A percentile compares a stretch with the other conserved stretches of the same genome.
Evolutionary conservation across 2,329 filamentous ascomycete genomes (phyloP).

Genomic region (Arthrinium phaeospermum): DNA sequence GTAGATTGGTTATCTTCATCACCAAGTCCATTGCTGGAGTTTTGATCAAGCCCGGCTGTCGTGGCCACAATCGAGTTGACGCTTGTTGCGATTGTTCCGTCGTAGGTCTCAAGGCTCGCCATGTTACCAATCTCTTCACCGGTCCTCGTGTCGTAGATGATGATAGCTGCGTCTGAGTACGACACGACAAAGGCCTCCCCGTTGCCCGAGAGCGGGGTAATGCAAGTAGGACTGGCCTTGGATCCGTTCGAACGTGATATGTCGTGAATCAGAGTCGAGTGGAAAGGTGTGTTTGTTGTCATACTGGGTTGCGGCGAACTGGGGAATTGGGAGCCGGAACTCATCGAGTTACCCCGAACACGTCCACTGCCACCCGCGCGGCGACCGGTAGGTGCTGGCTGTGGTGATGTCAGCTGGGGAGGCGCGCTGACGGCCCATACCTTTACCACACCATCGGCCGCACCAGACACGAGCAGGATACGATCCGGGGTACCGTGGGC

Average conservation of each 20-base stretch:
- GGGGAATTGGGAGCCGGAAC: constrained; percentile 89
- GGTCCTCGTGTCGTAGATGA: constrained; percentile 90
- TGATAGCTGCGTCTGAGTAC: constrained; percentile 86
- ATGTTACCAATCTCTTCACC: constrained; percentile 92
- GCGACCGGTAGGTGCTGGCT: constrained; percentile 66
- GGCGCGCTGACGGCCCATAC: constrained; percentile 95
- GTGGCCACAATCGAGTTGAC: constrained; percentile 93
- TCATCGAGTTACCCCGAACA: constrained; percentile 89
- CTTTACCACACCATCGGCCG: constrained; percentile 88
- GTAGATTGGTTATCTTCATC: constrained; percentile 70
- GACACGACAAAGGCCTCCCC: constrained; percentile 93
- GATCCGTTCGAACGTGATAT: constrained; percentile 72
- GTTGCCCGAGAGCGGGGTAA: constrained; percentile 81
- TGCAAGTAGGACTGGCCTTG: constrained; percentile 83
- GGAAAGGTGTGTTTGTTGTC: constrained; percentile 84
- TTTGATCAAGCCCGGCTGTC: constrained; percentile 79
- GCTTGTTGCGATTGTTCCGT: constrained; percentile 77
- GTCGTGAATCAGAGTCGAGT: constrained; percentile 85
- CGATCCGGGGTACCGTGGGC: constrained; percentile 82
- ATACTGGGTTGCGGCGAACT: constrained; percentile 88
- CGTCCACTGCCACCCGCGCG: constrained; percentile 69
- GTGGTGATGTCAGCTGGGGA: constrained; percentile 82
- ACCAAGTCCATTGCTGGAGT: constrained; percentile 62
- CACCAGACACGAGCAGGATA: constrained; percentile 88
- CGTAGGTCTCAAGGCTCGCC: constrained; percentile 93